Base-by-base conservation (phyloP, 116 monocot species). In the Trichopus zeylanicus region DNA sequence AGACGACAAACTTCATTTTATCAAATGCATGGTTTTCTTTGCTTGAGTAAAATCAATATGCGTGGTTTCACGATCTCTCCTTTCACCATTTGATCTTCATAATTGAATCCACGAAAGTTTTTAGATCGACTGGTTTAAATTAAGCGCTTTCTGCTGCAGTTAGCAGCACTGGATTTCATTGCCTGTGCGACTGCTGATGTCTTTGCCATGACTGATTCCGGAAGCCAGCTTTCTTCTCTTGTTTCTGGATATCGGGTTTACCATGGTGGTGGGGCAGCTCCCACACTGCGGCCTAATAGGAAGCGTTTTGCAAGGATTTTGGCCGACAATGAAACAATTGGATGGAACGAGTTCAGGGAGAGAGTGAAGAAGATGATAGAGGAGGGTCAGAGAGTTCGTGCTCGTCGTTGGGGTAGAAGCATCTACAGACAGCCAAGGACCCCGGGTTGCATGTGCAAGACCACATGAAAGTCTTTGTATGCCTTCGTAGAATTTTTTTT, bases 141-240 rank as follows among this genome's bases (percentile, higher is more conserved):
- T n/a, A n/a, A n/a, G n/a, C n/a, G n/a, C n/a, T n/a, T n/a, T n/a
- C n/a, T n/a, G n/a, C n/a, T 74, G 56, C 84, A 92, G 92, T 51
- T 92, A 26, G 92, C 92, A 39, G 87, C 87, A 26, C 38, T 92
- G 35, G 92, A 92, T 48, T 92, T 92, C 47, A 81, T 92, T 15
- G 87, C 78, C 18, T 92, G 92, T 53, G 92, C 92, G 10, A 46
- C 87, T 15, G 64, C 92, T 1, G 87, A 92, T 70, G 84, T 87
- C 49, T 92, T 92, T 67, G 80, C 92, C 8, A 84, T 92, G 84
- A 92, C 92, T 18, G 92, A 92, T 60, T 81, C 92, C 0, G 92
- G 92, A 16, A 92, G 92, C 78, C 92, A 92, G 66, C 81, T 92
- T 30, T 87, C 92, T 20, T 92, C 92, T 20, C 70, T 92, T n/a